Conservation (phyloP, 2,329 filamentous ascomycete genomes). For the Chaetomiaceae sp. region DNA sequence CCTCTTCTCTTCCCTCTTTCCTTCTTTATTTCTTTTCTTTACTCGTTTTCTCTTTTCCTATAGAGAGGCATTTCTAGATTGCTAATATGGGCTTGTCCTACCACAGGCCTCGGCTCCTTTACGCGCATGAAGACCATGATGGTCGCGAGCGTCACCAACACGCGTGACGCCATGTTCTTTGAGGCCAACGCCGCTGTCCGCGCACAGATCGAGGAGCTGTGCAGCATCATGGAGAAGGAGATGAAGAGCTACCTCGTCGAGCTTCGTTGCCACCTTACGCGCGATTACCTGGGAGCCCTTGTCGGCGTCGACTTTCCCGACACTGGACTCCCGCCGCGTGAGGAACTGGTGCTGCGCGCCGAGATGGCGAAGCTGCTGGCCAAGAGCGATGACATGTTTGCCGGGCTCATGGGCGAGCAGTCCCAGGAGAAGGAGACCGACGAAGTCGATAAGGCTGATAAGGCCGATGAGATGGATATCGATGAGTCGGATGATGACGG, state of each 20-base stretch:
- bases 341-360: slow-evolving; percentile 18
- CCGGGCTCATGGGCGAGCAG: slow-evolving; percentile 4
- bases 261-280: slow-evolving; percentile 5
- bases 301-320: slow-evolving; percentile 9
- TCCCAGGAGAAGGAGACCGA: not conserved
- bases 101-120: slow-evolving; percentile 22
- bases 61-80: no score
- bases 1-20: no score
- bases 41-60: no score
- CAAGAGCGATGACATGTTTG: slow-evolving; percentile 12
- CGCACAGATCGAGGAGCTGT: slow-evolving; percentile 20
- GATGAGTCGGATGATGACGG: no score
- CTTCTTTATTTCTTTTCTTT: no score
- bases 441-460: not conserved
- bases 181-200: slow-evolving; percentile 21
- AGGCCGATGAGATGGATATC: not conserved
- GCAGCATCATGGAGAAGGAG: not conserved
- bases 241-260: slow-evolving; percentile 12
- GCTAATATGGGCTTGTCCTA: no score
- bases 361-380: slow-evolving; percentile 19
- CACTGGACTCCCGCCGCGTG: slow-evolving; percentile 4
- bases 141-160: slow-evolving; percentile 20
- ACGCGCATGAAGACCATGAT: slow-evolving; percentile 27
- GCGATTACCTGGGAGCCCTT: slow-evolving; percentile 21
- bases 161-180: slow-evolving; percentile 22